Percentiles rank a stretch among this genome's conserved stretches.
phyloP scores from a whole-genome alignment of 2,329 filamentous ascomycete genomes.

The Hortaea werneckii region DNA sequence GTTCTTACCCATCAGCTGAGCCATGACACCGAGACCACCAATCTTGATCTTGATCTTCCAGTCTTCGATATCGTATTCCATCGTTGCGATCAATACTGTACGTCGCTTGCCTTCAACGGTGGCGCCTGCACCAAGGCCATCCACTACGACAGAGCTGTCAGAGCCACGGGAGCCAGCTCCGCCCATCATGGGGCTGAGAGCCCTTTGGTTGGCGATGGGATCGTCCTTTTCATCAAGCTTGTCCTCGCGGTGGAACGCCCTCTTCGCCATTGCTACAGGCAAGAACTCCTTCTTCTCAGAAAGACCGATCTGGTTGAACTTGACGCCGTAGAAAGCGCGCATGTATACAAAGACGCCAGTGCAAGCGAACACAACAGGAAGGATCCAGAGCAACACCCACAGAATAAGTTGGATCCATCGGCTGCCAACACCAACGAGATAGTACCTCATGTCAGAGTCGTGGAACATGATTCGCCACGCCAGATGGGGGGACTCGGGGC shows the following conservation, averaged over 20 bases:
- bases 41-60: slow-evolving; percentile 64
- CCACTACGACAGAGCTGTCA: slow-evolving; percentile 12
- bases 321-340: slow-evolving; percentile 53
- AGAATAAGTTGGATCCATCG: slow-evolving; percentile 44
- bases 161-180: background rate
- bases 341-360: slow-evolving; percentile 47
- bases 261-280: slow-evolving; percentile 15
- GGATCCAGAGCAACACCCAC: slow-evolving; percentile 43
- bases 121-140: slow-evolving; percentile 15
- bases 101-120: slow-evolving; percentile 25
- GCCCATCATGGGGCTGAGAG: slow-evolving; percentile 7
- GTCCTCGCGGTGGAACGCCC: slow-evolving; percentile 12
- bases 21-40: slow-evolving; percentile 60
- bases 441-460: slow-evolving; percentile 44
- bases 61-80: slow-evolving; percentile 64
- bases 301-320: slow-evolving; percentile 50
- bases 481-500: slow-evolving; percentile 44
- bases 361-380: slow-evolving; percentile 43
- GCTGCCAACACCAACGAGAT: slow-evolving; percentile 44
- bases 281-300: slow-evolving; percentile 37
- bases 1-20: slow-evolving; percentile 57
- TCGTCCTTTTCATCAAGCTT: slow-evolving; percentile 16
- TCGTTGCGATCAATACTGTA: slow-evolving; percentile 58
- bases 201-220: slow-evolving; percentile 5
- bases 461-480: slow-evolving; percentile 47